phyloP scores from a whole-genome alignment of 768 basidiomycete species.

The Tulasnella sp. region DNA sequence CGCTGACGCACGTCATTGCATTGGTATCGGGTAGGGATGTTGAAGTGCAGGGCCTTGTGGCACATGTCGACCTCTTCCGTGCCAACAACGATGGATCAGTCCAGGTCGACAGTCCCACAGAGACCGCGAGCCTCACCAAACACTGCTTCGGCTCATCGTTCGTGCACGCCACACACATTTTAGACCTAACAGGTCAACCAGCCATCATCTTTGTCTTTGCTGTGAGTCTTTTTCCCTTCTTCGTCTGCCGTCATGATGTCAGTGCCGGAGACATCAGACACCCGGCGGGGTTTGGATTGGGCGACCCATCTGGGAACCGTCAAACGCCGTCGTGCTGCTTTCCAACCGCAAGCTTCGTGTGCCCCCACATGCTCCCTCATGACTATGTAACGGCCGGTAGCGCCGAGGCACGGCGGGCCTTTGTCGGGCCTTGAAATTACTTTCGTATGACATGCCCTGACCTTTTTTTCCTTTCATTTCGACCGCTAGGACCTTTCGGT shows the following conservation, averaged over 20 bases:
- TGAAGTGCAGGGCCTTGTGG: conserved; percentile 62
- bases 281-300: conserved; percentile 45
- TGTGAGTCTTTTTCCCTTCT: conserved; percentile 48
- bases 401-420: not conserved
- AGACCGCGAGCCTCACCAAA: conserved; percentile 16
- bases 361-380: not conserved
- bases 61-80: conserved; percentile 73
- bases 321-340: not conserved
- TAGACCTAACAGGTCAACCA: conserved; percentile 24
- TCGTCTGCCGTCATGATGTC: conserved; percentile 61
- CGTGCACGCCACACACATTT: conserved; percentile 19
- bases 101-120: not conserved
- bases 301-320: not conserved
- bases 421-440: conserved; percentile 43
- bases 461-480: not conserved
- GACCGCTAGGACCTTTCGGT: conserved; percentile 61
- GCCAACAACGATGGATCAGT: conserved; percentile 35
- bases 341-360: not conserved
- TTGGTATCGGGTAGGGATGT: conserved; percentile 47
- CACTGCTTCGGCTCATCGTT: conserved; percentile 22
- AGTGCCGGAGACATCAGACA: conserved; percentile 49
- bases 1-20: conserved; percentile 23
- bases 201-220: conserved; percentile 15
- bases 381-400: not conserved
- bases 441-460: not conserved